Evolutionary conservation across 768 basidiomycete species (phyloP).

Genomic region (Amanita brunnescens): DNA sequence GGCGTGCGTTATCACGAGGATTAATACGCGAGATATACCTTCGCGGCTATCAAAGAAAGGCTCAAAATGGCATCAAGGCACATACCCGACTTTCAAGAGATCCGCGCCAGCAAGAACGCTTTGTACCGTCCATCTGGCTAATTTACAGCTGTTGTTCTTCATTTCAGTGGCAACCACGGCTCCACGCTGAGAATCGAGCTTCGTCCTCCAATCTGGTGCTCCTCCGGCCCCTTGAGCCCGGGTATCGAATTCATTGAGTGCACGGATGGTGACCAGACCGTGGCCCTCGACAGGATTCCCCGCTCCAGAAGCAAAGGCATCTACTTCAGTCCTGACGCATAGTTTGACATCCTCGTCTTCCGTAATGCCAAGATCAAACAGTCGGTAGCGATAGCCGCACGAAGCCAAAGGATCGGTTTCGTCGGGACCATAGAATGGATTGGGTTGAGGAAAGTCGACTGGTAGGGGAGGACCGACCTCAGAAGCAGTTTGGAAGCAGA

Average conservation of each 20-base stretch:
- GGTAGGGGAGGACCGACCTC: conserved; percentile 56
- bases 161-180: conserved; percentile 99
- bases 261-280: conserved; percentile 83
- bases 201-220: conserved; percentile 98
- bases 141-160: conserved; percentile 99
- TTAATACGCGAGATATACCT: conserved; percentile 94
- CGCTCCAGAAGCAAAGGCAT: conserved; percentile 67
- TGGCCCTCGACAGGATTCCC: conserved; percentile 59
- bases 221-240: conserved; percentile 85
- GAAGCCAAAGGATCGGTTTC: conserved; percentile 94
- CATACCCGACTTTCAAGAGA: conserved; percentile 90
- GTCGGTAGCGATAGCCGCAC: conserved; percentile 92
- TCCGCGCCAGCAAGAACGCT: conserved; percentile 93
- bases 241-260: conserved; percentile 95
- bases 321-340: conserved; percentile 93
- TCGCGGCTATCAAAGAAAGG: conserved; percentile 11
- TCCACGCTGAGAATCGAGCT: conserved; percentile 91
- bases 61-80: conserved; percentile 2
- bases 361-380: conserved; percentile 85
- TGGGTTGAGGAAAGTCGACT: conserved; percentile 75
- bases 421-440: conserved; percentile 92
- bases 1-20: conserved; percentile 90
- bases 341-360: conserved; percentile 90
- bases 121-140: conserved; percentile 97
- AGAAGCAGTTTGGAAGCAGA: conserved; percentile 89